These are phyloP conservation scores for Saururus chinensis DNA, from an alignment of 164 flowering plant species.

Conservation along the genomic window DNA sequence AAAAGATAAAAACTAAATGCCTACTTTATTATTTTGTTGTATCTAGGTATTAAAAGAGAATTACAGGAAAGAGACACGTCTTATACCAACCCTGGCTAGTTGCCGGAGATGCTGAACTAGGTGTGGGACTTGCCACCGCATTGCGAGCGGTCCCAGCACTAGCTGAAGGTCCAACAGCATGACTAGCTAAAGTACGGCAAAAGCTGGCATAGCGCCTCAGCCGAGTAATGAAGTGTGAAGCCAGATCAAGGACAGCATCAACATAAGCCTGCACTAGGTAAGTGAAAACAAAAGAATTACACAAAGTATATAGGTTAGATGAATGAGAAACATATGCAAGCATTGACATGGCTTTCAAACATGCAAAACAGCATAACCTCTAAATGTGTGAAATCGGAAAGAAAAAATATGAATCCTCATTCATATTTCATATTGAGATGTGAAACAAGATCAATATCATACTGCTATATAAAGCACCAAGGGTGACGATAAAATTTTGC, in stretches of 20 bases:
- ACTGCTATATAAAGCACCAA: too few species aligned
- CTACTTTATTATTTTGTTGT: neutral
- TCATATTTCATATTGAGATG: too few species aligned
- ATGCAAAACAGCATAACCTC: neutral
- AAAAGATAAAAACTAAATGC: neutral
- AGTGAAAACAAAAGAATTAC: neutral
- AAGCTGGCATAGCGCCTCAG: conserved; percentile 98
- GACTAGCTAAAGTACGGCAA: conserved; percentile 97
- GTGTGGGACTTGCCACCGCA: conserved; percentile 83
- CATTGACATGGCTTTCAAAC: neutral
- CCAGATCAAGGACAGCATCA: conserved; percentile 91
- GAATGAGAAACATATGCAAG: neutral
- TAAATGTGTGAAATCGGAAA: too few species aligned
- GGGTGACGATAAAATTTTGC: too few species aligned
- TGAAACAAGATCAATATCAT: too few species aligned
- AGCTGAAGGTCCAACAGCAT: conserved; percentile 66
- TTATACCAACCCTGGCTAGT: conserved; percentile 62
- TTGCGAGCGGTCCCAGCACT: conserved; percentile 65
- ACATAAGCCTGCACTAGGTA: conserved; percentile 75
- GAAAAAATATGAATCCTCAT: too few species aligned
- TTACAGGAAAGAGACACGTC: neutral
- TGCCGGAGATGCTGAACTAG: conserved; percentile 70
- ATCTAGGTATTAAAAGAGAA: neutral
- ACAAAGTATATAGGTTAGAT: neutral
- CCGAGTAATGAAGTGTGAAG: conserved; percentile 97